phyloP scores from a whole-genome alignment of 495 filamentous ascomycete genomes.

The Evansstolkia leycettana region DNA sequence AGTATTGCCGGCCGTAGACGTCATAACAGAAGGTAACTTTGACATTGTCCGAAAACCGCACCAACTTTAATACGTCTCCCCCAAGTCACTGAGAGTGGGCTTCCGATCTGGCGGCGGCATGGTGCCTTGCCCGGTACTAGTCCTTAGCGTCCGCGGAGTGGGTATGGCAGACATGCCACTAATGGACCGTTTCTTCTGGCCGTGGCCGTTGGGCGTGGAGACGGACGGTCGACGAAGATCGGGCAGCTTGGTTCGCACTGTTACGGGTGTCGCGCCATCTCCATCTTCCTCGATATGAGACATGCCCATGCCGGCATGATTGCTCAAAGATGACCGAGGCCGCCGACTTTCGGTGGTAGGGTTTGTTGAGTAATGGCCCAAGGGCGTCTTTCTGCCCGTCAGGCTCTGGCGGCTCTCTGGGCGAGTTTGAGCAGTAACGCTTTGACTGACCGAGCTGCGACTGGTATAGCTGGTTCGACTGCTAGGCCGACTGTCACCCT shows the following conservation, averaged over 20 bases:
- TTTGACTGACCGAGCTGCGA: conserved; percentile 30
- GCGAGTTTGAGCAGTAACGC: conserved; percentile 15
- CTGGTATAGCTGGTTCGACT: conserved; percentile 33
- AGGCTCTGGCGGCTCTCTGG: conserved; percentile 64
- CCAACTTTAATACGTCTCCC: conserved; percentile 47
- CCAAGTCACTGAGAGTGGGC: conserved; percentile 46
- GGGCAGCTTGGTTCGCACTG: conserved; percentile 14
- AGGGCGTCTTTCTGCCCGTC: conserved; percentile 51
- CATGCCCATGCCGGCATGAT: conserved; percentile 27
- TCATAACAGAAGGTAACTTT: conserved; percentile 5
- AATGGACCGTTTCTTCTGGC: conserved; percentile 38
- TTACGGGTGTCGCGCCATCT: conserved; percentile 23
- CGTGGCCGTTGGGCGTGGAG: conserved; percentile 12
- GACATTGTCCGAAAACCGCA: conserved; percentile 1
- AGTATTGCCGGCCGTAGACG: conserved; percentile 11
- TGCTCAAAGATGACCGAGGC: conserved; percentile 36
- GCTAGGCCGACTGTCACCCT: conserved; percentile 34
- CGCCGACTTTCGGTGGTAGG: conserved; percentile 33
- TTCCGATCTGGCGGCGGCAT: conserved; percentile 41
- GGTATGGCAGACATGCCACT: conserved; percentile 41
- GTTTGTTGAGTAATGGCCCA: conserved; percentile 36
- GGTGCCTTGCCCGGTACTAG: conserved; percentile 31
- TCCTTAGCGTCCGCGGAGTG: conserved; percentile 36
- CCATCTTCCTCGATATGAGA: conserved; percentile 31
- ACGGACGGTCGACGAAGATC: conserved; percentile 26